Base-by-base conservation (phyloP, 2,329 filamentous ascomycete species). In the Apiospora kogelbergensis region DNA sequence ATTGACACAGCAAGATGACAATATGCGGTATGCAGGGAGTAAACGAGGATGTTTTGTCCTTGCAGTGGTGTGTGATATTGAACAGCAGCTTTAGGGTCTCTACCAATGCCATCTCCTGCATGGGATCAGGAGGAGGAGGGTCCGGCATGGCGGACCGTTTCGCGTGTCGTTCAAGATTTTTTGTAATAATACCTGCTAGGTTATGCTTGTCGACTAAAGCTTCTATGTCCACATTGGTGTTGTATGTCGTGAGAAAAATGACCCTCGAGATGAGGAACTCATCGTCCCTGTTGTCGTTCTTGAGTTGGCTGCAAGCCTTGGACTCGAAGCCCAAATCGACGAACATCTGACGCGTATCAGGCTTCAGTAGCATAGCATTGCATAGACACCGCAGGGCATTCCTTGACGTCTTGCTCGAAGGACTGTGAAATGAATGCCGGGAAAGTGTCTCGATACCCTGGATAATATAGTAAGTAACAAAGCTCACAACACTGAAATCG, bases 41-140 rank as follows among this genome's bases (percentile, higher is more conserved):
- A 76, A 98, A 97, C 0, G 84, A 81, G 0, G 83, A 78, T 5
- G 82, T 80, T 33, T 91, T 84, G 53, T 90, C 85, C 4, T 90
- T 88, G 73, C 91, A 91, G 75, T 90, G 90, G 74, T 95, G 90
- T 1, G 92, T 92, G 67, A 97, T 85, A 79, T 98, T 98, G 84
- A 97, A 98, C 66, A 97, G 82, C 48, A 98, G 85, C 76, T 97
- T 98, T 65, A 96, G 83, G 0, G 92, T 95, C 79, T 98, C 95
- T 10, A 85, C 86, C 45, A 98, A 84, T 0, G 95, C 94, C 88
- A 95, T 89, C 69, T 92, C 89, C 72, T 92, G 89, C 86, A 95
- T 92, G 9, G 65, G 3, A 53, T 88, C 82, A 15, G 72, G 72
- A 13, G 75, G 77, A 30, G 75, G 77, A 30, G 76, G 72, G 63